These are phyloP conservation scores for Coemansia sp. DNA, from an alignment of 192 early-diverging fungal species.

Conservation along the genomic window DNA sequence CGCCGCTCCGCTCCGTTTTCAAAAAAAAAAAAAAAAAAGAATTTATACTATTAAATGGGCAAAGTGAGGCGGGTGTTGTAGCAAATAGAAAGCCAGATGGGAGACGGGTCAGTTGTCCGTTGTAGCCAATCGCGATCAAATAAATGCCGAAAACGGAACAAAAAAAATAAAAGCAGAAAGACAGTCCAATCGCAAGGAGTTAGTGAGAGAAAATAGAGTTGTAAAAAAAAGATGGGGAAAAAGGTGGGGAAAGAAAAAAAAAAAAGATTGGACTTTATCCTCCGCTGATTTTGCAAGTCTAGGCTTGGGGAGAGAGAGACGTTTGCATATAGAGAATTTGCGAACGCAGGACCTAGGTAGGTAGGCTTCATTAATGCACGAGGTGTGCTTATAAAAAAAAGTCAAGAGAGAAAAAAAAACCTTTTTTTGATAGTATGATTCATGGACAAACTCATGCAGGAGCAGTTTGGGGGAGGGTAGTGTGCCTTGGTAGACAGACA, in stretches of 20 bases:
- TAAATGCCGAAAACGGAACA: background rate
- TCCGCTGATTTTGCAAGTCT: background rate
- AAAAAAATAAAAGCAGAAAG: background rate
- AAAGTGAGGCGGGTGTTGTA: background rate
- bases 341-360: background rate
- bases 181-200: background rate
- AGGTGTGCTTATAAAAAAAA: background rate
- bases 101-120: background rate
- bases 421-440: background rate
- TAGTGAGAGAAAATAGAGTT: background rate
- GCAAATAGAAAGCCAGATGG: background rate
- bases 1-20: background rate
- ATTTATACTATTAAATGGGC: background rate
- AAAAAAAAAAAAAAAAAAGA: background rate
- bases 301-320: background rate
- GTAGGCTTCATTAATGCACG: background rate
- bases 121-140: background rate
- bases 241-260: background rate
- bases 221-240: background rate
- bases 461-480: background rate
- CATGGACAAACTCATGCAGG: too few relatives aligned
- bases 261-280: conserved; percentile 1
- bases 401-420: background rate
- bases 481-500: background rate
- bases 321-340: background rate